Base-by-base conservation (phyloP, 305 asterid species). In the Fraxinus sp. region DNA sequence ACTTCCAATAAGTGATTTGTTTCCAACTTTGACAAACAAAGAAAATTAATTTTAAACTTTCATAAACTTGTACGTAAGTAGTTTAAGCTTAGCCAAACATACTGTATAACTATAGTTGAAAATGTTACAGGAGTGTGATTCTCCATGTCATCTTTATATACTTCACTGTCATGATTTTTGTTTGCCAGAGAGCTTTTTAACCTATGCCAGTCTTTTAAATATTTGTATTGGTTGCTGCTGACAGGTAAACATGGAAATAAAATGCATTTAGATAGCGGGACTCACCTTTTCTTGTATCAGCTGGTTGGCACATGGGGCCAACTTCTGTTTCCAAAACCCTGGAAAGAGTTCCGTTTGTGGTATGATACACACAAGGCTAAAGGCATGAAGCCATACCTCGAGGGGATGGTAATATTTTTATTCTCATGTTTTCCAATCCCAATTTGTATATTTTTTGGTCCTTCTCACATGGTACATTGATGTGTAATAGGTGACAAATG, bases 221-320 rank as follows among this genome's bases (percentile, higher is more conserved):
- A 55, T 68, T 70, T 84, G 28, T 68, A 70, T 84, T 74, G 79
- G 64, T 78, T 86, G 62, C 57, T 82, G 78, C 74, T 72, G 26
- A 79, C 91, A 95, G 98, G 98, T 57, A 95, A 91, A 86, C 98
- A 91, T 80, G 98, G 97, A 77, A 92, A 95, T 79, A 91, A 93
- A 88, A 89, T 95, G 88, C 87, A 90, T 66, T 81, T 92, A 79
- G 92, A 93, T 83, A 84, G 85, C 44, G 90, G 76, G 85, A 86
- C 89, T 68, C 91, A 76, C 79, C 82, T 93, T 77, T 93, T 95
- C 89, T 86, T 95, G 87, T 95, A 93, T 86, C 98, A 93, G 88
- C 90, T 95, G 41, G 97, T 95, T 83, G 98, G 98, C 71, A 95
- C 98, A 26, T 95, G 98, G 98, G 98, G 98, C 24, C 98, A 93